A percentile compares a stretch with the other conserved stretches of the same genome.
These are phyloP conservation scores for Fragilariopsis cylindrus DNA, from an alignment of 108 stramenopile genomes.

Conservation along the genomic window DNA sequence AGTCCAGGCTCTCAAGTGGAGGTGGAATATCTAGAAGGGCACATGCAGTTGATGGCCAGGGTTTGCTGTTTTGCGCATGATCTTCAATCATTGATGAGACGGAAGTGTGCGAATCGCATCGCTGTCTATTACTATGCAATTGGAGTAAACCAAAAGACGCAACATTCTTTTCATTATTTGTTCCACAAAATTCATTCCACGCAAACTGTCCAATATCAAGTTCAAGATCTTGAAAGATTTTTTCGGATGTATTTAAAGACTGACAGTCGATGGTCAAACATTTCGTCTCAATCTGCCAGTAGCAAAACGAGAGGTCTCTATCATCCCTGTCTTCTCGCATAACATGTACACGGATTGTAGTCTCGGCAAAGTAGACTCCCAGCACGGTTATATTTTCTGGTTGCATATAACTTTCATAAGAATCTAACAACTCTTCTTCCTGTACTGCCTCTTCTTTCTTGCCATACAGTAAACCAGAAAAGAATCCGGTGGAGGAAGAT, in stretches of 20 bases:
- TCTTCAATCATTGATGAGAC: conserved; percentile 16
- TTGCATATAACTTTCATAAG: conserved; percentile 70
- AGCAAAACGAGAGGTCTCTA: conserved; percentile 52
- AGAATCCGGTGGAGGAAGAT: conserved; percentile 3
- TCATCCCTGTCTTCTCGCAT: conserved; percentile 42
- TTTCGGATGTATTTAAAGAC: conserved; percentile 42
- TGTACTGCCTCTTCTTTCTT: conserved; percentile 11
- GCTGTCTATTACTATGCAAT: conserved; percentile 8
- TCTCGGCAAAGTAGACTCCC: conserved; percentile 53
- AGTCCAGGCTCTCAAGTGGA: conserved; percentile 42
- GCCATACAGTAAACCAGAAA: conserved; percentile 10
- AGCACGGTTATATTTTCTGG: conserved; percentile 70
- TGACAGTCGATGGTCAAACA: conserved; percentile 62
- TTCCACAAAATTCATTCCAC: conserved; percentile 55
- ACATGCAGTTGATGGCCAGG: conserved; percentile 70
- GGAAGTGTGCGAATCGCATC: conserved; percentile 22
- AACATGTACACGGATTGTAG: conserved; percentile 62
- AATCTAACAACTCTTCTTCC: conserved; percentile 7
- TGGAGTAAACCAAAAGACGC: conserved; percentile 33
- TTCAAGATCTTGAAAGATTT: conserved; percentile 47
- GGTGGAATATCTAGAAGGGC: conserved; percentile 57
- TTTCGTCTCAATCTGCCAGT: conserved; percentile 52
- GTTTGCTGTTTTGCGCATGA: conserved; percentile 7
- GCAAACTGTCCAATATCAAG: conserved; percentile 50
- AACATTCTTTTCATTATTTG: conserved; percentile 30